A percentile compares a stretch with the other conserved stretches of the same genome.
phyloP scores from a whole-genome alignment of 2,329 filamentous ascomycete genomes.

The Hymenoscyphus occultus region DNA sequence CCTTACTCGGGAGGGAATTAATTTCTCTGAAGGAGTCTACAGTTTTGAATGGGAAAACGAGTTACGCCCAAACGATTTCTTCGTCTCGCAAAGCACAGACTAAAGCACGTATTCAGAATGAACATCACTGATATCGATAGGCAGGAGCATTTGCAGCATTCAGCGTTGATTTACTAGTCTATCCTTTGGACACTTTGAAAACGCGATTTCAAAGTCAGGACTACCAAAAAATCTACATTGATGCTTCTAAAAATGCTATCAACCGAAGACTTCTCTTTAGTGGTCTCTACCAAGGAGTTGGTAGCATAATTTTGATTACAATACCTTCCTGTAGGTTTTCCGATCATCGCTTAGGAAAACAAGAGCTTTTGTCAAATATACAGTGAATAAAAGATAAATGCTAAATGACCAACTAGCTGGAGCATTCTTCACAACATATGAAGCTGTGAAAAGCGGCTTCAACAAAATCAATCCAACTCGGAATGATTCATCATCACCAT shows the following conservation, averaged over 20 bases:
- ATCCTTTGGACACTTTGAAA: constrained; percentile 82
- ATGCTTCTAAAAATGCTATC: constrained; percentile 52
- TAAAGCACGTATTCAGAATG: not conserved
- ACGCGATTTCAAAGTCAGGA: constrained; percentile 79
- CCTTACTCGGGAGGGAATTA: too few species aligned
- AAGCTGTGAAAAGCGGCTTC: constrained; percentile 67
- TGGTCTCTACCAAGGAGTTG: constrained; percentile 83
- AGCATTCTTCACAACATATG: constrained; percentile 88
- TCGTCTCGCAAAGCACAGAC: too few species aligned
- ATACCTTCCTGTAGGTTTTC: constrained; percentile 71
- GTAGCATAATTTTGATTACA: constrained; percentile 80
- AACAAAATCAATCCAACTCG: constrained; percentile 46
- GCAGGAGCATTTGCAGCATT: constrained; percentile 84
- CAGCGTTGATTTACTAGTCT: constrained; percentile 75
- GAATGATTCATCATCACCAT: constrained; percentile 53
- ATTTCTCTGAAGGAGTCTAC: too few species aligned
- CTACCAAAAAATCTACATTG: constrained; percentile 64
- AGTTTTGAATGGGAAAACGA: too few species aligned
- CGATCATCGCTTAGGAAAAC: not conserved
- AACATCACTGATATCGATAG: constrained; percentile 43
- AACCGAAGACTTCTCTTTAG: constrained; percentile 58
- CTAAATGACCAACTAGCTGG: constrained; percentile 55
- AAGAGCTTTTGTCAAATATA: not conserved
- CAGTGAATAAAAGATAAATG: not conserved
- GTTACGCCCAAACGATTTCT: too few species aligned